Conservation (phyloP, 768 basidiomycete species). For the Rhizopogon sp. region DNA sequence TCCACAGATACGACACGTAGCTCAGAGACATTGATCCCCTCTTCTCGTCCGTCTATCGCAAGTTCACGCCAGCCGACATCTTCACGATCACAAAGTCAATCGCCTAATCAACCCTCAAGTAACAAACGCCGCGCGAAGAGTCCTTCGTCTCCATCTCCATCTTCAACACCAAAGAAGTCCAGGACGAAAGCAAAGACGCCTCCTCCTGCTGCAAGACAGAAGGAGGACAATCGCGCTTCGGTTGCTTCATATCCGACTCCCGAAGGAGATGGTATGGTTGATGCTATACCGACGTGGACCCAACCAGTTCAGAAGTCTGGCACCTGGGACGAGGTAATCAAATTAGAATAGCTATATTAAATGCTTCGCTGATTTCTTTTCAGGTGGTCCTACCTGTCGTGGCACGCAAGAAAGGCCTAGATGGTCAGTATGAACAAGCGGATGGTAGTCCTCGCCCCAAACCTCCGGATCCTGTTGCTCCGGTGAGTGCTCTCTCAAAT, state of each 20-base stretch:
- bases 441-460: slow-evolving; percentile 63
- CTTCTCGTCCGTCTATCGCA: slow-evolving; percentile 28
- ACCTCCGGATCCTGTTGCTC: slow-evolving; percentile 23
- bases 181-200: slow-evolving; percentile 31
- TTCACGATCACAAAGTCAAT: slow-evolving; percentile 29
- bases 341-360: slow-evolving; percentile 25
- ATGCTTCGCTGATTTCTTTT: slow-evolving; percentile 2
- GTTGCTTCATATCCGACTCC: slow-evolving; percentile 68
- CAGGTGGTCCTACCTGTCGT: slow-evolving; percentile 84
- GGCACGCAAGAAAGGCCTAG: slow-evolving; percentile 75
- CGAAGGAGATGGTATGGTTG: slow-evolving; percentile 48
- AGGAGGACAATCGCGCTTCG: slow-evolving; percentile 46
- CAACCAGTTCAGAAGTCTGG: slow-evolving; percentile 62
- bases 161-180: slow-evolving; percentile 35
- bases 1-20: slow-evolving; percentile 35
- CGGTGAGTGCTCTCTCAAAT: not conserved
- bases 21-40: slow-evolving; percentile 37
- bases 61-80: slow-evolving; percentile 15
- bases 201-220: slow-evolving; percentile 28
- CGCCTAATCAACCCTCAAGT: slow-evolving; percentile 13
- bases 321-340: slow-evolving; percentile 74
- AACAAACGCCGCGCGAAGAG: slow-evolving; percentile 42
- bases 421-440: slow-evolving; percentile 61
- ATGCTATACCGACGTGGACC: slow-evolving; percentile 83
- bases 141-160: slow-evolving; percentile 36